Base-by-base conservation (phyloP, 768 basidiomycete species). In the Termitomyces sp. region DNA sequence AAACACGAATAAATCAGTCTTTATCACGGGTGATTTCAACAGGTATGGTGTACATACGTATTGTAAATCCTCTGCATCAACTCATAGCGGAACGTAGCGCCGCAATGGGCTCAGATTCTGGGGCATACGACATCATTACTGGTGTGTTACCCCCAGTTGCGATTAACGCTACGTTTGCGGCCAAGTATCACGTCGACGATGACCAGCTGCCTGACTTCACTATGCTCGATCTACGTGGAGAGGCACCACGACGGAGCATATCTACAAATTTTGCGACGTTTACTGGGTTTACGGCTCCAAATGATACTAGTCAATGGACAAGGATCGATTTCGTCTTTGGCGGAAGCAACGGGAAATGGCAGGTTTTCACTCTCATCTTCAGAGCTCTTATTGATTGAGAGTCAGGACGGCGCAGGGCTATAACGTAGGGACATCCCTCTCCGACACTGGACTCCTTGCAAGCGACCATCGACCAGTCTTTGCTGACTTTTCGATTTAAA, bases 391-490 rank as follows among this genome's bases (percentile, higher is more conserved):
- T 35, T 49, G 35, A 49, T 18, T 18, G 23, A 38, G 23, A 25
- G 5, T 27, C 56, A 79, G 77, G 77, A 67, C 63, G 18, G 66
- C 69, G 3, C 57, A 64, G 10, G 63, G 56, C 7, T 76, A 76
- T 60, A 70, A 72, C 42, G 79, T 79, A 18, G 73, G 61, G 11
- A 67, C 70, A 2, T 67, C 73, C 3, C 64, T 77, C 15, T 70
- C 73, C 5, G 81, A 83, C 53, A 80, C 82, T 51, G 82, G 82
- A 1, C 61, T 79, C 16, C 68, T 81, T 48, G 75, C 74, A 6
- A 84, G 82, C 55, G 82, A 84, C 60, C 82, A 84, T 61, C 75
- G 82, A 0, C 82, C 79, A 3, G 78, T 82, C 9, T 77, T 81
- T 57, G 71, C 68, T 11, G 79, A 81, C 50, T 56, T 79, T 40